Base-by-base conservation (phyloP, 1,139 yeast genomes). In the Taphrina flavorubra region DNA sequence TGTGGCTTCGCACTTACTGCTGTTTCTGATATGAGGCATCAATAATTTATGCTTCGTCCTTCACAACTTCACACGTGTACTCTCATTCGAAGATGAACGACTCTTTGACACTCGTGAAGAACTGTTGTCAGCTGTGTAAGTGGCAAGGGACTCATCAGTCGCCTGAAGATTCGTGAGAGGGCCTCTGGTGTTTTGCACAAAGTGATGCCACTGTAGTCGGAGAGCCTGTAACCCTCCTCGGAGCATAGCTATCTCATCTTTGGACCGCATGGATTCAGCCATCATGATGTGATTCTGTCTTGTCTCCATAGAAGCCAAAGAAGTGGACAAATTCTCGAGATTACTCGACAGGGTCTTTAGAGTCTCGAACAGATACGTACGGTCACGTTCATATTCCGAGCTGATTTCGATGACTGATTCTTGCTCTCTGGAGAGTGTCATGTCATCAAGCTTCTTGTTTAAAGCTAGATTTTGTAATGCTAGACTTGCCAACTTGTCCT, bases 211-310 rank as follows among this genome's bases (percentile, higher is more conserved):
- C 20, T 63, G 67, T 39, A 63, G 4, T 1, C 67, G 67, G 14
- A 63, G 36, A 6, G 58, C 55, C 25, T 63, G 67, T 25, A 63
- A 37, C 6, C 61, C 67, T 3, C 61, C 67, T n/a, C 67, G 53
- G 10, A 63, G 37, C 67, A 63, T 63, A 14, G 67, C 61, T 11
- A 63, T 39, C 18, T 63, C 67, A 13, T 63, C 67, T 47, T 63
- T 63, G 40, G 42, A 55, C 13, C 67, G 46, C 31, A 55, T 36
- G 10, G 67, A 55, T 31, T 63, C 67, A 46, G n/a, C 20, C 61
- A 63, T 55, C n/a, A 55, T 37, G 36, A 63, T 14, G 31, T 63
- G 67, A 18, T 44, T 46, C 20, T 63, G 67, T 14, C 56, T 34
- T 13, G 67, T 55, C 8, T 63, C 67, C 14, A 63, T 46, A 13